These are phyloP conservation scores for Fusarium cicatricum DNA, from an alignment of 2,329 filamentous ascomycete genomes.

Conservation along the genomic window DNA sequence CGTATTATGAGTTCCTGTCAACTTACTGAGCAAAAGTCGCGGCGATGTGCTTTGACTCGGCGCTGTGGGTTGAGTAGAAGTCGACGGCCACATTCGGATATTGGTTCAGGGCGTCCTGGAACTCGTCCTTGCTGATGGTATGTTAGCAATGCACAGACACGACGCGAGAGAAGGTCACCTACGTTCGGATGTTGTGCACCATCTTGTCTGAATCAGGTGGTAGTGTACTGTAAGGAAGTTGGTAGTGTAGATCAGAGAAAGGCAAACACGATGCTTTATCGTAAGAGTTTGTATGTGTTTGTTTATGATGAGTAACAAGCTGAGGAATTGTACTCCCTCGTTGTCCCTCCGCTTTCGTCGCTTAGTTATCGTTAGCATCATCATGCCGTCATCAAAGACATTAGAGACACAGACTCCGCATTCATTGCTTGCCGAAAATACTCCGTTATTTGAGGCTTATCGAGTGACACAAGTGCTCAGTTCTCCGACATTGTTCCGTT, in stretches of 20 bases:
- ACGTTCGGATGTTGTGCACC: conserved; percentile 31
- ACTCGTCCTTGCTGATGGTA: conserved; percentile 15
- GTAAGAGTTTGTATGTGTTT: neutral
- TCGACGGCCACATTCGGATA: conserved; percentile 24
- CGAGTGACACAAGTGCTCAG: too few species aligned
- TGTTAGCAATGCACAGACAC: neutral
- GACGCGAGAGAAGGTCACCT: neutral
- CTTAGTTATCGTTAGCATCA: conserved; percentile 21
- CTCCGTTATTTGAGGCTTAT: too few species aligned
- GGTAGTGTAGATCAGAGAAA: neutral
- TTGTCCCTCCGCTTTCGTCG: too few species aligned
- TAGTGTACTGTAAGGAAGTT: neutral
- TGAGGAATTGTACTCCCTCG: conserved; percentile 8
- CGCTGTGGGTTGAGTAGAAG: conserved; percentile 23
- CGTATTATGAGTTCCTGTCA: rapidly evolving
- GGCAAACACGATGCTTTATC: neutral
- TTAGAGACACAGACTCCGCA: too few species aligned
- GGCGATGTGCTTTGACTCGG: conserved; percentile 24
- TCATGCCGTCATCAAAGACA: conserved; percentile 26
- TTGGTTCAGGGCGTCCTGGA: conserved; percentile 17
- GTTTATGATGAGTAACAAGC: too few species aligned
- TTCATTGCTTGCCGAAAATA: too few species aligned
- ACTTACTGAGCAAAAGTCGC: conserved; percentile 24
- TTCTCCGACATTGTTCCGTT: too few species aligned
- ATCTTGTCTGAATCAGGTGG: conserved; percentile 13